Evolutionary conservation across 768 basidiomycete species (phyloP), one percentile per base, ranked within the genome.

Genomic region (Calocybe cyanea): DNA sequence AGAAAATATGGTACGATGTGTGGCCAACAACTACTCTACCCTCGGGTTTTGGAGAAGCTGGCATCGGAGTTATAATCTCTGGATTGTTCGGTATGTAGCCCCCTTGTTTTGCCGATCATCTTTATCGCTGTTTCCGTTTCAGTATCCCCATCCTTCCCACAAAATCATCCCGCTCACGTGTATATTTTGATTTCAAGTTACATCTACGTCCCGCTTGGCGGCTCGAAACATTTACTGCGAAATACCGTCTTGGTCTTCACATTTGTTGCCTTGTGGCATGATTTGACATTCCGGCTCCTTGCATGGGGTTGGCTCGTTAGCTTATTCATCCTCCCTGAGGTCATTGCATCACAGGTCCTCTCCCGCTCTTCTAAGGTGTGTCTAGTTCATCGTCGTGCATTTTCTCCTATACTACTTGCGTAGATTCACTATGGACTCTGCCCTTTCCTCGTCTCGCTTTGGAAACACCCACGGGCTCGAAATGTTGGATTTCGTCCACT

Each of bases 1-100:
- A 0, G 96, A 99, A 64, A 99, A 99, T 64, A 96, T 97, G 96
- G 77, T 99, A 10, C 79, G 96, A n/a, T 98, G 96, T 59, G 87
- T 97, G 83, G 88, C 83, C 17, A 99, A 98, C 63, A 98, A 97
- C 63, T 97, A 97, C 61, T 96, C 94, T 0, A 78, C 83, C 0
- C 63, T 85, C 8, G 92, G 92, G 0, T 98, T 99, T 65, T 98
- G 96, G 96, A 68, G 92, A 51, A 85, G 85, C 52, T 98, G 95
- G 96, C 95, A 98, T 62, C 74, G 96, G 7, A 91, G 87, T 51
- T 97, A 93, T 65, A 99, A 98, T 58, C 76, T 96, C 11, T 98
- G 95, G 96, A 72, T 94, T 37, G 80, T 92, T 30, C 74, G 94
- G 89, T 92, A 64, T 2, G 65, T 28, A 5, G 25, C 11, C 6